Base-by-base conservation (phyloP, 2,329 filamentous ascomycete genomes). In the Orbilia ellipsospora region DNA sequence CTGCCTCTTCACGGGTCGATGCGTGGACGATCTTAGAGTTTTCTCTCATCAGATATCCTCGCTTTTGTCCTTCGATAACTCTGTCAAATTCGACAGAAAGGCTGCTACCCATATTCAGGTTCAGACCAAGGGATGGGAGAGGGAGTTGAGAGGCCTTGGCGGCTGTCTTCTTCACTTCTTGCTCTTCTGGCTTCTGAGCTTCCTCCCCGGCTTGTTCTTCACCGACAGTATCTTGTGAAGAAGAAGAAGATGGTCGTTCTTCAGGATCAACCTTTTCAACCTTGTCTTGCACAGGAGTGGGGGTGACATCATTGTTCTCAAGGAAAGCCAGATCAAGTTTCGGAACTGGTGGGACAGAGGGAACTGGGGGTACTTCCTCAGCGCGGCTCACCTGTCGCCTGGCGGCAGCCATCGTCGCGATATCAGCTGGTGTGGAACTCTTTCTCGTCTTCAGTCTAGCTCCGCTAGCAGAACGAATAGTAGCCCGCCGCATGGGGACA, bases 11-110 rank as follows among this genome's bases (percentile, higher is more conserved):
- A 82, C 93, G 90, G 68, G 84, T 89, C 81, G 90, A 96, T n/a
- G 95, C 95, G 59, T 96, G 89, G 60, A 99, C 93, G 64, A 99
- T 88, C 83, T 98, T 98, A 2, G 94, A 98, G 83, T 98, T 99
- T 80, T 99, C 94, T 80, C 95, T 90, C 94, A 98, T 99, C 54
- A 98, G 87, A 81, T 99, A 99, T 68, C 95, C 95, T 85, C 96
- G 94, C 94, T 97, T 91, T 89, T 77, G 78, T 73, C 76, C 80
- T 77, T 77, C 72, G 10, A 75, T 75, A 13, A 75, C 72, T 10
- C 72, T 64, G 7, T 75, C 72, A 8, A 75, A 57, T 36, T 75
- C 72, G n/a, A 69, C 57, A 0, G 72, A 69, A 26, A 75, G 59
- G 26, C 72, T 75, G 72, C 64, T 75, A 52, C 72, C 72, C 72